Evolutionary conservation across 192 early-diverging fungal species (phyloP).

Genomic region (Podila epicladia): DNA sequence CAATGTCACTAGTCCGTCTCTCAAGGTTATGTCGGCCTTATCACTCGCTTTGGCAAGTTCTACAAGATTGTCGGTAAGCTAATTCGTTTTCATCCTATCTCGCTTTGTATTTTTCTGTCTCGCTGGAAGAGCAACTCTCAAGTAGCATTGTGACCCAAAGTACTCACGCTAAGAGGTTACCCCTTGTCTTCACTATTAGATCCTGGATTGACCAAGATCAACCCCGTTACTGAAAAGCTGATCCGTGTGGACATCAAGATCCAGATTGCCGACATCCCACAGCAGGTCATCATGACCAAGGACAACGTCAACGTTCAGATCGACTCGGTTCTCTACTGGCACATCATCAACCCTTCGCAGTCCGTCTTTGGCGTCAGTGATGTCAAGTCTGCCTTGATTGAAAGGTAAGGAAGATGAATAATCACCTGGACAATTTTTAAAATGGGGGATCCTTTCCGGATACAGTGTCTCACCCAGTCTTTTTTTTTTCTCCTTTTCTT

Average conservation of each 20-base stretch:
- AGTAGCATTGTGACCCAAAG: background rate
- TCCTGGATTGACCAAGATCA: slow-evolving; percentile 66
- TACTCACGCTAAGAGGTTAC: background rate
- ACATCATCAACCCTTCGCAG: slow-evolving; percentile 81
- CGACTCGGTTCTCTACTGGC: slow-evolving; percentile 90
- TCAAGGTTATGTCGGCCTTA: slow-evolving; percentile 77
- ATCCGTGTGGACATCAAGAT: slow-evolving; percentile 60
- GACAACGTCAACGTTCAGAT: slow-evolving; percentile 90
- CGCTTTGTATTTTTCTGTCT: background rate
- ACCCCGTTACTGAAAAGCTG: slow-evolving; percentile 58
- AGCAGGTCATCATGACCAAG: slow-evolving; percentile 86
- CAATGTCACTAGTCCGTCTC: slow-evolving; percentile 44
- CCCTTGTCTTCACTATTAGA: slow-evolving; percentile 35
- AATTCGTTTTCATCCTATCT: background rate
- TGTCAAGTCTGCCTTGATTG: slow-evolving; percentile 81
- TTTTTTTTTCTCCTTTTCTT: background rate
- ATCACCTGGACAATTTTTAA: background rate
- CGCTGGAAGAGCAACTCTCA: background rate
- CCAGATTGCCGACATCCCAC: slow-evolving; percentile 64
- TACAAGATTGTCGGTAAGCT: slow-evolving; percentile 48
- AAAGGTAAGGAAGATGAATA: slow-evolving; percentile 60
- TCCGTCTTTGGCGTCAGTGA: slow-evolving; percentile 84
- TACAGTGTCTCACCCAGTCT: too few relatives aligned
- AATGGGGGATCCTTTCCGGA: background rate
- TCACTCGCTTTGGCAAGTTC: slow-evolving; percentile 73